Percentiles rank a stretch among this genome's conserved stretches.
Evolutionary conservation across 169 alveolate genomes (phyloP).

Genomic region (Babesia ovata): DNA sequence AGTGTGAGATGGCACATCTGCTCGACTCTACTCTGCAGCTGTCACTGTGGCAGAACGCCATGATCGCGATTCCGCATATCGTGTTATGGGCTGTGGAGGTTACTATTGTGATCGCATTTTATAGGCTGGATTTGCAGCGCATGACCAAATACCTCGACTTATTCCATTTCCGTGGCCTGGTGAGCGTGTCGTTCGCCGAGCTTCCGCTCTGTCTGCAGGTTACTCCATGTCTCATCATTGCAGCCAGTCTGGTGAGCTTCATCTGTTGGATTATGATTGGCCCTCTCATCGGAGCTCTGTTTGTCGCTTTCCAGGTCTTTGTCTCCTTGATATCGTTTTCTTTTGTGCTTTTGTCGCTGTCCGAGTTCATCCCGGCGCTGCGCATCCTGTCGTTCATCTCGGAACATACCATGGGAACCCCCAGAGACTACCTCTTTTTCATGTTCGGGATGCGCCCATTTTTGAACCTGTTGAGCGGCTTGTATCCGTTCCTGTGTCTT

Average conservation of each 20-base stretch:
- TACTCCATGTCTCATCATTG: constrained; percentile 12
- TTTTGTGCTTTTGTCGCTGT: constrained; percentile 29
- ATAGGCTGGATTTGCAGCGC: not conserved
- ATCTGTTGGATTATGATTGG: constrained; percentile 60
- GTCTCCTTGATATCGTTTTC: constrained; percentile 40
- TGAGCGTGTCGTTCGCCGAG: not conserved
- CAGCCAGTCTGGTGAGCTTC: constrained; percentile 38
- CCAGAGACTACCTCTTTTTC: constrained; percentile 52
- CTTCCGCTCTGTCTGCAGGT: constrained; percentile 13
- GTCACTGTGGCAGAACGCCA: constrained; percentile 49
- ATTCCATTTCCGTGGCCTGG: constrained; percentile 10
- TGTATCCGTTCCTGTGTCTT: constrained; percentile 65
- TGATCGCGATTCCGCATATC: constrained; percentile 56
- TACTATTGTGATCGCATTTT: constrained; percentile 39
- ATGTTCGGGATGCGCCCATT: constrained; percentile 55
- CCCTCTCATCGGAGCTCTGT: constrained; percentile 42
- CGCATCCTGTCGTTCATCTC: constrained; percentile 42
- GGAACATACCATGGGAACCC: constrained; percentile 48
- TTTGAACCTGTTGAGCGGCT: constrained; percentile 39
- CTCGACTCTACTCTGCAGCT: constrained; percentile 45
- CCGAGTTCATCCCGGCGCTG: constrained; percentile 37
- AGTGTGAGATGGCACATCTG: constrained; percentile 53
- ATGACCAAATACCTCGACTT: not conserved
- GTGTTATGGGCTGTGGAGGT: constrained; percentile 48
- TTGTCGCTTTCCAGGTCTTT: constrained; percentile 21